Percentiles rank a stretch among this genome's conserved stretches.
Conservation (phyloP, 2,329 filamentous ascomycete genomes). For the Fusarium hostae region DNA sequence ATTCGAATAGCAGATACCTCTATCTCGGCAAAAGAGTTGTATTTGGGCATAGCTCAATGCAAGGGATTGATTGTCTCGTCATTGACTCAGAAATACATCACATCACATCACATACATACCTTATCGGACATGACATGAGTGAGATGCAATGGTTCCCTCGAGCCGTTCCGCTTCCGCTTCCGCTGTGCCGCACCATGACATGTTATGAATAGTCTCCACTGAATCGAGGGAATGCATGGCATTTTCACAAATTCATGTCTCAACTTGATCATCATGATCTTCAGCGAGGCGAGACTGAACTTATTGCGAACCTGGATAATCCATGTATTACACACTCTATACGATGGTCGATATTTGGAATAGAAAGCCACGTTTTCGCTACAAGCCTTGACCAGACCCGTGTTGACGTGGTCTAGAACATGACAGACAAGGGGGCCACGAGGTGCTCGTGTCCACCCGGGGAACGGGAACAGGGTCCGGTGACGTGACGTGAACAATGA, state of each 20-base stretch:
- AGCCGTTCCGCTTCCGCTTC: conserved; percentile 23
- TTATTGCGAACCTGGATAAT: not conserved
- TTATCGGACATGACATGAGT: not conserved
- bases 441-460: conserved; percentile 21
- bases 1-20: not conserved
- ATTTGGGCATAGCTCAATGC: not conserved
- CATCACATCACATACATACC: not conserved
- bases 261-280: not conserved
- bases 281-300: not conserved
- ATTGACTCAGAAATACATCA: not conserved
- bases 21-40: not conserved
- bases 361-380: not conserved
- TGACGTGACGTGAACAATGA: conserved; percentile 3
- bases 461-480: conserved; percentile 1
- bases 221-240: not conserved
- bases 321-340: too few species aligned
- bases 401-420: conserved; percentile 20
- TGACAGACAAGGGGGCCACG: conserved; percentile 31
- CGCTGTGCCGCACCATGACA: conserved; percentile 25
- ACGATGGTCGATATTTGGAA: conserved; percentile 12
- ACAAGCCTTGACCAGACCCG: not conserved
- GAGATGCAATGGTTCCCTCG: conserved; percentile 11
- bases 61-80: not conserved
- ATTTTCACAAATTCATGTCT: not conserved
- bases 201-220: not conserved